Percentiles rank a stretch among this genome's conserved stretches.
Conservation (phyloP, 306 rosid genomes). For the Malus sieversii region DNA sequence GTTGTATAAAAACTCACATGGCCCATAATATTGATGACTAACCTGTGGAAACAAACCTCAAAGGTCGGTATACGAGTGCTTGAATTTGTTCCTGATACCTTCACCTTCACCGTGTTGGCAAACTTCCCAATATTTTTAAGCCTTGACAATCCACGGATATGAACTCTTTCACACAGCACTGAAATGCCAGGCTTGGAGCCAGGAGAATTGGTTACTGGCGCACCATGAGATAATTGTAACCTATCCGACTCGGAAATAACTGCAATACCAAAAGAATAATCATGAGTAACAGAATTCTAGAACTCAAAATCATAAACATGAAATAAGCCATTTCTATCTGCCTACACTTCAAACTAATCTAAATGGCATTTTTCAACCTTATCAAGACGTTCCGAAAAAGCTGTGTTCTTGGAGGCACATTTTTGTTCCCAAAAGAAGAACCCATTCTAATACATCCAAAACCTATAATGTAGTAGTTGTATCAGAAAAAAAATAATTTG, state of each 20-base stretch:
- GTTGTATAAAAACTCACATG: background rate
- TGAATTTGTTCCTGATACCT: slow-evolving; percentile 38
- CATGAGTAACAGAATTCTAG: background rate
- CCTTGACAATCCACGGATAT: slow-evolving; percentile 56
- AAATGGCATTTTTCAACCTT: background rate
- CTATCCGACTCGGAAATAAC: slow-evolving; percentile 39
- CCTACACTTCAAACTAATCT: background rate
- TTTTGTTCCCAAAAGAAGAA: background rate
- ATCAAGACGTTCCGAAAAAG: background rate
- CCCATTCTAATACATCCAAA: background rate
- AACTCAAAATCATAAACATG: background rate
- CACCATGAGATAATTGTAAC: slow-evolving; percentile 47
- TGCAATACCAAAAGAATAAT: slow-evolving; percentile 23
- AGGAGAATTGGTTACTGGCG: slow-evolving; percentile 53
- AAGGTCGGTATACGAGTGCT: slow-evolving; percentile 30
- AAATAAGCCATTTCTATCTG: background rate
- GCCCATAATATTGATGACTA: slow-evolving; percentile 13
- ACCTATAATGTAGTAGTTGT: background rate
- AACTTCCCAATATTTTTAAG: slow-evolving; percentile 48
- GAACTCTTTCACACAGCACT: slow-evolving; percentile 60
- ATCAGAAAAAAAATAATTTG: background rate
- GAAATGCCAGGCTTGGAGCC: slow-evolving; percentile 53
- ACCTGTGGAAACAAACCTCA: slow-evolving; percentile 89
- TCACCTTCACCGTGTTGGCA: slow-evolving; percentile 58
- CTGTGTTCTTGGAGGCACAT: background rate